phyloP scores from a whole-genome alignment of 73 alveolate species.

The Tetrahymena borealis region DNA sequence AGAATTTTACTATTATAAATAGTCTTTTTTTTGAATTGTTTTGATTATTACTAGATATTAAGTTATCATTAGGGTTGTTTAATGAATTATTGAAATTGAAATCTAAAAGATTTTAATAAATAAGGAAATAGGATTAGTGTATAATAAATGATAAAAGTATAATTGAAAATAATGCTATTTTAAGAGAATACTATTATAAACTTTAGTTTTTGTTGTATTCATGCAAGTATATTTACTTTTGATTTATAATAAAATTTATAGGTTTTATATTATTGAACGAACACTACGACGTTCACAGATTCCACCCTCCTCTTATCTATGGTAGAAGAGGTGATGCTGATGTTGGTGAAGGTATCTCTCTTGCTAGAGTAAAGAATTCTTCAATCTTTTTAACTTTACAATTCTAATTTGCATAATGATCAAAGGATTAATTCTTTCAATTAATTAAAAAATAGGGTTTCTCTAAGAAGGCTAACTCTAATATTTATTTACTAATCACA shows the following conservation, averaged over 20 bases:
- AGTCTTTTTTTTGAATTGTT: too few species aligned
- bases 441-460: background rate
- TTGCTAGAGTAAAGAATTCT: slow-evolving; percentile 55
- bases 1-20: too few species aligned
- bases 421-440: background rate
- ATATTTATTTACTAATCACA: slow-evolving; percentile 73
- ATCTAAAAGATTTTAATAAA: too few species aligned
- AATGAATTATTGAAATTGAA: too few species aligned
- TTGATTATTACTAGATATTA: too few species aligned
- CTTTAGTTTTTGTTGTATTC: background rate
- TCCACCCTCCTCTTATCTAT: slow-evolving; percentile 95
- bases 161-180: too few species aligned
- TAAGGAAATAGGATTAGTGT: too few species aligned
- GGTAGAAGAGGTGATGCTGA: slow-evolving; percentile 99
- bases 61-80: too few species aligned
- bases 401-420: background rate
- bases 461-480: background rate
- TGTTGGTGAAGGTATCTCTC: slow-evolving; percentile 94
- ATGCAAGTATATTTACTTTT: background rate
- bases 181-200: too few species aligned
- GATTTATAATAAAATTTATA: background rate
- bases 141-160: too few species aligned
- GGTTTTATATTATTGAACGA: slow-evolving; percentile 43
- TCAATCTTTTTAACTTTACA: background rate
- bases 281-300: slow-evolving; percentile 95